Evolutionary conservation across 441 rosid genomes (phyloP).

Genomic region (Adansonia gregorii): DNA sequence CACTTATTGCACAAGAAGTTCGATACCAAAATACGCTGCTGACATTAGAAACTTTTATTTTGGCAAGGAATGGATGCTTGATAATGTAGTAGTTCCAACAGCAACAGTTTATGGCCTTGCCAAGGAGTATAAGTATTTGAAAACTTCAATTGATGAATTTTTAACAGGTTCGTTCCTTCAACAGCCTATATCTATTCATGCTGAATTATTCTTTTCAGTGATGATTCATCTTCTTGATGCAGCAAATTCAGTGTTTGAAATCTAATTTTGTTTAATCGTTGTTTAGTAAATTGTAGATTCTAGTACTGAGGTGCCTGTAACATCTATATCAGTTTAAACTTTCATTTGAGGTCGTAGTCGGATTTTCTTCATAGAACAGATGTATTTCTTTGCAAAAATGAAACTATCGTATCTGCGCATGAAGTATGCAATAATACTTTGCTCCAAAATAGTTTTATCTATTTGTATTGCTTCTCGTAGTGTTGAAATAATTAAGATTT

Average conservation of each 20-base stretch:
- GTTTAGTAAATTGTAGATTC: background rate
- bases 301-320: background rate
- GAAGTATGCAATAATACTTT: background rate
- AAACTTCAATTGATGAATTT: slow-evolving; percentile 63
- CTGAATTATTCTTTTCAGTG: background rate
- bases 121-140: slow-evolving; percentile 74
- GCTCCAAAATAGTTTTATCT: too few relatives aligned
- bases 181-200: slow-evolving; percentile 16
- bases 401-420: background rate
- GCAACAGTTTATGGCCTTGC: slow-evolving; percentile 71
- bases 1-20: background rate
- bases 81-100: slow-evolving; percentile 75
- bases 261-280: background rate
- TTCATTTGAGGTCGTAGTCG: background rate
- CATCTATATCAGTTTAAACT: background rate
- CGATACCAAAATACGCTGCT: background rate
- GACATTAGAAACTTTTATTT: slow-evolving; percentile 22
- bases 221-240: background rate
- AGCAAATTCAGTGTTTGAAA: background rate
- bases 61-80: slow-evolving; percentile 78
- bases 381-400: background rate
- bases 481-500: too few relatives aligned
- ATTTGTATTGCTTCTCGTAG: background rate
- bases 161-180: slow-evolving; percentile 59
- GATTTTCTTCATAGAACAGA: background rate